Base-by-base conservation (phyloP, 306 rosid species). In the Erythrophleum fordii region DNA sequence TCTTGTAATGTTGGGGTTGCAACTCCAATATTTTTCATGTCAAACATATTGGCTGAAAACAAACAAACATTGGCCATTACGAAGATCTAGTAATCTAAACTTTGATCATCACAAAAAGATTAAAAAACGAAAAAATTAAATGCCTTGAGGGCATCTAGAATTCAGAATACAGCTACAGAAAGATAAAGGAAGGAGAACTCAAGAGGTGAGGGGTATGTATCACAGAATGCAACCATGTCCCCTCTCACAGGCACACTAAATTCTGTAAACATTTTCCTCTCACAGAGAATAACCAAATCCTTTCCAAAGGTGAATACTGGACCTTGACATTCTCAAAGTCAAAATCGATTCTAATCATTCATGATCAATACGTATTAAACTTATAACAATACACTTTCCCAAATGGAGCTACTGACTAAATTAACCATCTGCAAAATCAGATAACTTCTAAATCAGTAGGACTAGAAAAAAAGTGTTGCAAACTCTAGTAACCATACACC, bases 1-100 rank as follows among this genome's bases (percentile, higher is more conserved):
- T 95, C 86, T 68, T 76, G 88, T 23, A 91, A 80, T 69, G 92
- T 85, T 75, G 83, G 88, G 28, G 89, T 81, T 76, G 75, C 87
- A 79, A 95, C 97, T 84, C 95, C 97, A 42, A 93, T 88, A 41
- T 90, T 95, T 82, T 84, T 85, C 97, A 91, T 95, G 87, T 95
- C 99, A 77, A 55, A 69, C 53, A 93, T 74, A 87, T 95, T 95
- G 73, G 91, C 97, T 95, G 92, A 74, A 77, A 86, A 81, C 86
- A 88, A 80, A 20, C 37, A 84, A 64, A 70, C 7, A 67, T 83
- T 41, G 26, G 31, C 2, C 62, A 20, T 9, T 56, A 26, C 62
- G 8, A 58, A 58, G 34, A 58, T 58, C 18, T 11, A 58, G 18
- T 58, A 2, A 56, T 2, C 2, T 22, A 23, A 23, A 56, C 48